Conservation (phyloP, 257 asterid genomes). For the Ajuga chamaepitys region DNA sequence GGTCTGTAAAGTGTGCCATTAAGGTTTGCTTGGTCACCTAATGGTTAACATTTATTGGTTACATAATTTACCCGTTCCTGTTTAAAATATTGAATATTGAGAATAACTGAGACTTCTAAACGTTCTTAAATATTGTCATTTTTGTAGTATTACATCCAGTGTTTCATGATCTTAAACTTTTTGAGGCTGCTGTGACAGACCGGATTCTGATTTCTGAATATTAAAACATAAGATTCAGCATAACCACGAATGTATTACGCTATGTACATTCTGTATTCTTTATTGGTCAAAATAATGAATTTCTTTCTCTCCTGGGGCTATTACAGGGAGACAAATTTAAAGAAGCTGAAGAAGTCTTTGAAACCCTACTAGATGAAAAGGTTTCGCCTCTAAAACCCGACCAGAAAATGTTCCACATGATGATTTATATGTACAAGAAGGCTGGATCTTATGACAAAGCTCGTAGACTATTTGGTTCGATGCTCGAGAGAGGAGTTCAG, state of each 20-base stretch:
- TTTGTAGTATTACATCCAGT: too few species aligned
- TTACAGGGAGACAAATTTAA: slow-evolving; percentile 70
- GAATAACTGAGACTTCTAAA: too few species aligned
- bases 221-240: neutral
- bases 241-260: neutral
- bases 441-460: slow-evolving; percentile 74
- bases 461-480: slow-evolving; percentile 64
- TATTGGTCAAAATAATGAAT: neutral
- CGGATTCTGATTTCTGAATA: too few species aligned
- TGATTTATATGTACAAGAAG: slow-evolving; percentile 93
- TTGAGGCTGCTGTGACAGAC: too few species aligned
- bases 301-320: slow-evolving; percentile 10
- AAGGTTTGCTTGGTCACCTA: too few species aligned
- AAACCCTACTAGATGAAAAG: slow-evolving; percentile 53
- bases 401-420: slow-evolving; percentile 98
- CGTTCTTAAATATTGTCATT: too few species aligned
- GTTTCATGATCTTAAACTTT: too few species aligned
- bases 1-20: too few species aligned
- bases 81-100: too few species aligned
- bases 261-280: neutral
- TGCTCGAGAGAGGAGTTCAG: slow-evolving; percentile 64
- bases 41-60: too few species aligned
- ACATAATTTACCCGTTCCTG: too few species aligned
- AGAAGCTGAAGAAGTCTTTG: slow-evolving; percentile 91
- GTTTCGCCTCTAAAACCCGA: slow-evolving; percentile 77